Conservation (phyloP, 202 grass and related monocot species). For the Schoenoplectus triqueter region DNA sequence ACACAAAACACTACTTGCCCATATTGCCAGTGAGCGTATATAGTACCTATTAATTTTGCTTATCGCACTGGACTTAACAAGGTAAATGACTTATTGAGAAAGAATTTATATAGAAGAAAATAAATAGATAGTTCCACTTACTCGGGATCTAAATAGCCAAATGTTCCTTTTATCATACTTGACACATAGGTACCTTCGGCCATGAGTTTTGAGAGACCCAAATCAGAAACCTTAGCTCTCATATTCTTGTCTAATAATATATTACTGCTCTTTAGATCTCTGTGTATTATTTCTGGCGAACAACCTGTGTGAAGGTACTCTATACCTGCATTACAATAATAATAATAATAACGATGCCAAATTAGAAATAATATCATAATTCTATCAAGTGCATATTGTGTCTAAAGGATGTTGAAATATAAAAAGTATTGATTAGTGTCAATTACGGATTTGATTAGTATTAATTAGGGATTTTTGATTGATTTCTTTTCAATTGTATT, state of each 20-base stretch:
- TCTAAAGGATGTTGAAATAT: background rate
- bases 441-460: too few relatives aligned
- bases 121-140: conserved; percentile 21
- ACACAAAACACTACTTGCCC: background rate
- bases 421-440: too few relatives aligned
- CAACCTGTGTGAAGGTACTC: conserved; percentile 46
- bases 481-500: too few relatives aligned
- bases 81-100: background rate
- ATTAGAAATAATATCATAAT: background rate
- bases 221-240: conserved; percentile 45
- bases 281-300: conserved; percentile 39
- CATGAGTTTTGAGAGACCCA: conserved; percentile 40
- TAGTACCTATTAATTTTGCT: too few relatives aligned
- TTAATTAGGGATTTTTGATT: too few relatives aligned
- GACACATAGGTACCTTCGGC: conserved; percentile 39
- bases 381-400: background rate
- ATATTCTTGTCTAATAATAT: conserved; percentile 46
- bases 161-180: conserved; percentile 36
- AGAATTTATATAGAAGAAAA: background rate
- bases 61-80: background rate
- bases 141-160: conserved; percentile 45
- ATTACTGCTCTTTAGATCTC: conserved; percentile 44
- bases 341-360: background rate
- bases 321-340: conserved; percentile 30
- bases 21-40: too few relatives aligned